Percentiles rank a stretch among this genome's conserved stretches.
Evolutionary conservation across 768 basidiomycete species (phyloP).

Genomic region (Lentinus brumalis): DNA sequence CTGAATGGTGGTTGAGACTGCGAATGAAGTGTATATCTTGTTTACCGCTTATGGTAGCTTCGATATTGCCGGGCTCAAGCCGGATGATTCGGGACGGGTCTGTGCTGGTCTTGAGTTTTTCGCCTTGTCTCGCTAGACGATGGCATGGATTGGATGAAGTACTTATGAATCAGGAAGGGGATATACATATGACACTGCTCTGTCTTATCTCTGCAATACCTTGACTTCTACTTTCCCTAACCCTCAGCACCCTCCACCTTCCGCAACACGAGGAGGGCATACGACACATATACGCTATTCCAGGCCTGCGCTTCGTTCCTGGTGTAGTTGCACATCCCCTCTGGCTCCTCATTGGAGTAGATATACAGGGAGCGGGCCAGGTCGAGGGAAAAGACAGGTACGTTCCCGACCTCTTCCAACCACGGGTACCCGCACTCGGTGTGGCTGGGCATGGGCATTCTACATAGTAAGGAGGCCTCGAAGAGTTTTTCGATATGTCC

Average conservation of each 20-base stretch:
- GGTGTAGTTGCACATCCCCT: slow-evolving; percentile 19
- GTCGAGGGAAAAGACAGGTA: slow-evolving; percentile 16
- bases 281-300: slow-evolving; percentile 30
- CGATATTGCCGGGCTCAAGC: too few species aligned
- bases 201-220: too few species aligned
- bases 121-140: too few species aligned
- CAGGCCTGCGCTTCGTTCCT: slow-evolving; percentile 30
- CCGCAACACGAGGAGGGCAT: slow-evolving; percentile 23
- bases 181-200: too few species aligned
- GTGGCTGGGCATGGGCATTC: not conserved
- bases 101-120: too few species aligned
- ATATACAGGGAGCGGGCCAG: not conserved
- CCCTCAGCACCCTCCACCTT: not conserved
- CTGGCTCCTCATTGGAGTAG: not conserved
- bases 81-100: too few species aligned
- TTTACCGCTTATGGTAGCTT: too few species aligned
- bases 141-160: too few species aligned
- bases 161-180: too few species aligned
- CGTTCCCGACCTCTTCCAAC: slow-evolving; percentile 1
- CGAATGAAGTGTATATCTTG: too few species aligned
- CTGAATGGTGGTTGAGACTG: too few species aligned
- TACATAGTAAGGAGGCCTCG: not conserved
- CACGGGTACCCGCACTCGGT: not conserved
- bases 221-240: too few species aligned
- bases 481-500: slow-evolving; percentile 20